Base-by-base conservation (phyloP, 2,329 filamentous ascomycete species). In the Colletotrichum navitas region DNA sequence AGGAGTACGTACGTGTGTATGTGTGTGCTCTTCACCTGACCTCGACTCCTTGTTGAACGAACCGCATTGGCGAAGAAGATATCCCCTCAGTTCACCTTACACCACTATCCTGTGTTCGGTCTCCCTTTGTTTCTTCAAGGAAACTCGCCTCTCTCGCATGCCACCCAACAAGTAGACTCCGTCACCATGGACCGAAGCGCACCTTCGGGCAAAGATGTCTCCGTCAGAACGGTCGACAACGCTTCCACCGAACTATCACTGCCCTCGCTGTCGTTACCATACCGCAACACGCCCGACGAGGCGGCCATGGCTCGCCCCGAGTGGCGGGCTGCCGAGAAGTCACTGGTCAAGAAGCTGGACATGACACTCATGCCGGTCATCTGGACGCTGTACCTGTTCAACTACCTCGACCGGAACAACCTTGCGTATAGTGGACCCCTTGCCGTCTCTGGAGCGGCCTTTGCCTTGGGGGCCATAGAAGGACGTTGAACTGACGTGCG, bases 341-440 rank as follows among this genome's bases (percentile, higher is more conserved):
- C 39, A 4, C 45, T 78, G 6, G 77, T 78, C 6, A 66, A 70
- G 39, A 76, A 76, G 45, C 74, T 78, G 10, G 76, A 78, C 51
- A 63, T 75, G 66, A 78, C 76, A 2, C 62, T 78, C 11, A 61
- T 78, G 54, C 69, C 69, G 1, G 73, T 75, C 24, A 66, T 72
- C 32, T 72, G 69, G 69, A 69, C 52, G 7, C 55, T 71, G 36
- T 73, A 73, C 63, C 66, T 73, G 68, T 73, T 73, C 67, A 73
- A 73, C 68, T 71, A 71, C 32, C 68, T 73, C 41, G 71, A 73
- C 43, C 63, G 71, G 43, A 71, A 71, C 29, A 73, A 68, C 41
- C 55, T 71, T 18, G 68, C 71, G 75, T 77, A 60, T 4, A 74
- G 72, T 3, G 32, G 24, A 26, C 2, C 1, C 36, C 26, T 10